Conservation (phyloP, 495 filamentous ascomycete genomes). For the Aspergillus biplanus region DNA sequence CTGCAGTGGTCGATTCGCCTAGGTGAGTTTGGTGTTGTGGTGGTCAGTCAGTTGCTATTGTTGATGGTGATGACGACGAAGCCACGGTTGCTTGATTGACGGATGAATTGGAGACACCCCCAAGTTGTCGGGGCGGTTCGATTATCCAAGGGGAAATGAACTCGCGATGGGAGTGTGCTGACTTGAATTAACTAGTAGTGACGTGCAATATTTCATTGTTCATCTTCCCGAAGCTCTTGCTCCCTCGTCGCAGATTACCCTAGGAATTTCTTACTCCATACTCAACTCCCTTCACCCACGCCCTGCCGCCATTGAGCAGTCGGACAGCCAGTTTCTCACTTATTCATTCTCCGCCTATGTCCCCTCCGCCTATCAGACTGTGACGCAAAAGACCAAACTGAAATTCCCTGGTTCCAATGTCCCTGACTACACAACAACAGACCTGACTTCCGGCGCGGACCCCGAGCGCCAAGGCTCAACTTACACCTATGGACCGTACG, state of each 20-base stretch:
- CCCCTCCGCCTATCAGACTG: conserved; percentile 77
- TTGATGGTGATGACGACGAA: conserved; percentile 16
- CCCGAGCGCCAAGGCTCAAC: conserved; percentile 82
- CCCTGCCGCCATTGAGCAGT: conserved; percentile 77
- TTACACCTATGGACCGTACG: conserved; percentile 92
- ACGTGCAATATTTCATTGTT: conserved; percentile 83
- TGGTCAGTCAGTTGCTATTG: conserved; percentile 34
- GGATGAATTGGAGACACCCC: neutral
- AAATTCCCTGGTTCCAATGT: conserved; percentile 80
- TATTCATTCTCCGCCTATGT: conserved; percentile 83
- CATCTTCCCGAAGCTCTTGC: conserved; percentile 73
- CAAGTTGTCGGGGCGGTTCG: neutral
- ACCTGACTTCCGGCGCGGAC: conserved; percentile 66
- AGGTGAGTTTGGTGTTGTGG: conserved; percentile 34
- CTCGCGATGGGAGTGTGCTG: neutral
- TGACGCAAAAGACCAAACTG: conserved; percentile 95
- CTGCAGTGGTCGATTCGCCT: conserved; percentile 44
- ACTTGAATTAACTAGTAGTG: conserved; percentile 48
- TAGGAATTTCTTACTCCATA: conserved; percentile 82
- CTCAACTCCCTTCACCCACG: conserved; percentile 76
- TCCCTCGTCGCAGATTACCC: conserved; percentile 75
- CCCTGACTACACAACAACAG: conserved; percentile 78
- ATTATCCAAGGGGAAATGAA: neutral
- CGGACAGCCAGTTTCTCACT: conserved; percentile 81
- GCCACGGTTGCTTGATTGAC: conserved; percentile 26